These are phyloP conservation scores for Solanum chacoense DNA, from an alignment of 305 asterid species.

Conservation along the genomic window DNA sequence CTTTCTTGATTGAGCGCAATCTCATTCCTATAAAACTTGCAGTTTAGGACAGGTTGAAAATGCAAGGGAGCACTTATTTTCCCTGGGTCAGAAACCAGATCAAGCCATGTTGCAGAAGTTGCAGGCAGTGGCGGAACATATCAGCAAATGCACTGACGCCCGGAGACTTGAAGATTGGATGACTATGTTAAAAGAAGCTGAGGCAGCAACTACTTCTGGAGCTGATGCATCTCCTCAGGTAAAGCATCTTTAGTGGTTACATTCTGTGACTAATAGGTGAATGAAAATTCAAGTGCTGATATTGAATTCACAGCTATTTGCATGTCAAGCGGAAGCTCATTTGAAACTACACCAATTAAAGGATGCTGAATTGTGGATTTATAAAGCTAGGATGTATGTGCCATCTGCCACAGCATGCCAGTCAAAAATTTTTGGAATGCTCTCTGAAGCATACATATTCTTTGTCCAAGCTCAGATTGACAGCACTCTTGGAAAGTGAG, in stretches of 20 bases:
- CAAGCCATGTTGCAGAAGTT: conserved; percentile 54
- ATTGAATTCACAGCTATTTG: conserved; percentile 54
- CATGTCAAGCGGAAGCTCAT: conserved; percentile 83
- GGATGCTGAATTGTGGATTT: conserved; percentile 44
- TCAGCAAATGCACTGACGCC: conserved; percentile 45
- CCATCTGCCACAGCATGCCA: conserved; percentile 11
- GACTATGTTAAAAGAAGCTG: conserved; percentile 51
- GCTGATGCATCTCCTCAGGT: conserved; percentile 85
- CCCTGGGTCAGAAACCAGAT: conserved; percentile 54
- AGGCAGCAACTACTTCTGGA: conserved; percentile 67
- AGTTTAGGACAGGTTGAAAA: conserved; percentile 94
- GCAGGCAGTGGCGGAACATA: conserved; percentile 52
- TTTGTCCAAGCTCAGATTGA: conserved; percentile 61
- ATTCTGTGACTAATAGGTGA: background rate
- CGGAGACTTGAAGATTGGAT: conserved; percentile 65
- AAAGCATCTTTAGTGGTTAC: background rate
- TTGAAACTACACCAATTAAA: conserved; percentile 64
- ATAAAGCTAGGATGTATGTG: conserved; percentile 29
- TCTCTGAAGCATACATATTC: conserved; percentile 47
- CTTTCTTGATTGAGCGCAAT: conserved; percentile 8
- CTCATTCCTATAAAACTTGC: conserved; percentile 40
- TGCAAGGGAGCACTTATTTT: conserved; percentile 67
- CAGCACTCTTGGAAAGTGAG: conserved; percentile 72
- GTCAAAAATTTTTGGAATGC: conserved; percentile 52
- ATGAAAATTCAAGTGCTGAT: conserved; percentile 2